Conservation (phyloP, 1,139 yeast species). For the Kluyveromyces sp. region DNA sequence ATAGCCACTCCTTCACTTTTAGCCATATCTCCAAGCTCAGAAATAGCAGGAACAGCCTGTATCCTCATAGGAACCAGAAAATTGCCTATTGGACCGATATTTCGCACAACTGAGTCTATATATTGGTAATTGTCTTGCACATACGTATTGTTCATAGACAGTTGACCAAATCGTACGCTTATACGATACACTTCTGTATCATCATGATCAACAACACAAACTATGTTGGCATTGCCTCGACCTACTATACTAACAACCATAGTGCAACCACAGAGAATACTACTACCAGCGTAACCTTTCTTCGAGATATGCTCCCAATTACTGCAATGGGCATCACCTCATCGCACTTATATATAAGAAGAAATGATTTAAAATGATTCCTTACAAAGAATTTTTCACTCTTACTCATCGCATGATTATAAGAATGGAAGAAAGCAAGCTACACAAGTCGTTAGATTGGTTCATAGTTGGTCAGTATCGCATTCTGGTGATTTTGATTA, state of each 20-base stretch:
- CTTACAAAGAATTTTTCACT: constrained; percentile 1
- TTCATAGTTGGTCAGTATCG: too few relatives aligned
- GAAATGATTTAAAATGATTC: not conserved
- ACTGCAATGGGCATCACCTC: not conserved
- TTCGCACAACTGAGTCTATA: constrained; percentile 7
- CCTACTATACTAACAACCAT: constrained; percentile 8
- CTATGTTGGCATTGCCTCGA: constrained; percentile 22
- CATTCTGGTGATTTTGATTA: too few relatives aligned
- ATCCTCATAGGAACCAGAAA: constrained; percentile 17
- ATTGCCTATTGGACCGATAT: constrained; percentile 13
- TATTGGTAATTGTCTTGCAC: constrained; percentile 16
- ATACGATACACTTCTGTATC: constrained; percentile 17
- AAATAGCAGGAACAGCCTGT: constrained; percentile 5
- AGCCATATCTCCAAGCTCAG: constrained; percentile 3
- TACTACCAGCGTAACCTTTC: not conserved
- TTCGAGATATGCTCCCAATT: not conserved
- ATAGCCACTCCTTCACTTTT: constrained; percentile 3
- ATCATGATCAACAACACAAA: constrained; percentile 10
- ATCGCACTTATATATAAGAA: too few relatives aligned
- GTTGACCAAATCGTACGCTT: constrained; percentile 16
- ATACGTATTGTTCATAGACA: constrained; percentile 18
- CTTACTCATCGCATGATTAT: not conserved
- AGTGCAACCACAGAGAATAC: not conserved
- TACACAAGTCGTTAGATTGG: too few relatives aligned
- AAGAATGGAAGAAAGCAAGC: too few relatives aligned